Conservation (phyloP, 176 grass and related monocot species). For the Bromus sterilis region DNA sequence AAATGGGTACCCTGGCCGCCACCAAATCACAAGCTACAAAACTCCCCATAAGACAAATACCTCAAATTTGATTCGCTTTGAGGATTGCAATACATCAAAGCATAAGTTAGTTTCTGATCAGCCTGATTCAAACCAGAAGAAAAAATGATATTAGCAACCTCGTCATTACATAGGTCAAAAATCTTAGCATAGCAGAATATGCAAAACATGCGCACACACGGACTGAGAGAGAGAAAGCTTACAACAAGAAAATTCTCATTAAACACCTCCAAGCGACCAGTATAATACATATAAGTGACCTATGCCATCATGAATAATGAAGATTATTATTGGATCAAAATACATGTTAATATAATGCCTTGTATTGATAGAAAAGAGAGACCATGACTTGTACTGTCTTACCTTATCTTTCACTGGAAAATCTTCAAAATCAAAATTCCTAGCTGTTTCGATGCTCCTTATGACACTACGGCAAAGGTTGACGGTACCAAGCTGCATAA, state of each 20-base stretch:
- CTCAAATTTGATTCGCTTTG: slow-evolving; percentile 64
- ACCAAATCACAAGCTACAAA: slow-evolving; percentile 8
- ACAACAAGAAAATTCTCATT: slow-evolving; percentile 93
- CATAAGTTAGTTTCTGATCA: slow-evolving; percentile 92
- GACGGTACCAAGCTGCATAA: slow-evolving; percentile 93
- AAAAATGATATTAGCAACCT: slow-evolving; percentile 29
- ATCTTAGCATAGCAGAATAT: background rate
- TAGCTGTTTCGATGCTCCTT: slow-evolving; percentile 94
- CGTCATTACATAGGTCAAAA: background rate
- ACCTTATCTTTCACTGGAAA: slow-evolving; percentile 94
- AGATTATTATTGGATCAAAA: background rate
- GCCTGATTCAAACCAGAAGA: slow-evolving; percentile 45
- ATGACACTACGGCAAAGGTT: slow-evolving; percentile 91
- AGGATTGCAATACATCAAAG: slow-evolving; percentile 67
- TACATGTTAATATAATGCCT: background rate
- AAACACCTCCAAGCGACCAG: slow-evolving; percentile 79
- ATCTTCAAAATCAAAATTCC: slow-evolving; percentile 96
- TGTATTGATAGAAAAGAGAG: background rate
- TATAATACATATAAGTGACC: slow-evolving; percentile 99
- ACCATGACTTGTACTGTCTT: background rate
- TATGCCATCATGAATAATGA: slow-evolving; percentile 25
- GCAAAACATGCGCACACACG: background rate
- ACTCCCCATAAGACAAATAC: slow-evolving; percentile 25
- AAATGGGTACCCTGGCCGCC: background rate
- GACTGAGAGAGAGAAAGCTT: slow-evolving; percentile 16